These are phyloP conservation scores for Sordariomycetes sp. DNA, from an alignment of 2,329 filamentous ascomycete genomes.

Conservation along the genomic window DNA sequence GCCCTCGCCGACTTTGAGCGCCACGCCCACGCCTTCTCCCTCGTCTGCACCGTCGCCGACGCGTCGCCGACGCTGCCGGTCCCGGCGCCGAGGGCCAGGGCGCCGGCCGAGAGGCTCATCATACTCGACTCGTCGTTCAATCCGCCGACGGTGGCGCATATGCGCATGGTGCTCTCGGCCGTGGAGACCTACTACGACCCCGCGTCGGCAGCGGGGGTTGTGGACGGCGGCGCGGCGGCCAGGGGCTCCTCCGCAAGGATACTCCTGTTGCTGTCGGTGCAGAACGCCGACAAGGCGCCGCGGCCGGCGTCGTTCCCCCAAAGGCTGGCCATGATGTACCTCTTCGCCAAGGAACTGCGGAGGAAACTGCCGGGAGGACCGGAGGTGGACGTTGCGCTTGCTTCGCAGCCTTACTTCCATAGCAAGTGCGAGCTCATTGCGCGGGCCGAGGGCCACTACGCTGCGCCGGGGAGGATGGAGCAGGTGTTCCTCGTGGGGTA, in stretches of 20 bases:
- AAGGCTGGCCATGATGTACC: constrained; percentile 57
- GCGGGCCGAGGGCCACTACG: constrained; percentile 24
- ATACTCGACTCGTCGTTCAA: constrained; percentile 58
- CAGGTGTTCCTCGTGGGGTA: constrained; percentile 64
- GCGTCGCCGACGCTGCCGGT: neutral
- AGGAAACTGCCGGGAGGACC: constrained; percentile 3
- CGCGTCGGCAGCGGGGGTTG: neutral
- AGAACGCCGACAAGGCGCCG: constrained; percentile 54
- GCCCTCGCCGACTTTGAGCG: constrained; percentile 1
- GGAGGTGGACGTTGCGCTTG: constrained; percentile 54
- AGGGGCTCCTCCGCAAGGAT: constrained; percentile 21
- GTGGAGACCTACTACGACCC: constrained; percentile 12
- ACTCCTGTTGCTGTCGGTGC: constrained; percentile 45
- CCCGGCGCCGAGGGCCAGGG: neutral
- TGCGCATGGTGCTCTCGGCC: constrained; percentile 40
- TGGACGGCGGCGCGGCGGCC: neutral
- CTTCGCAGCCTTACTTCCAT: constrained; percentile 59
- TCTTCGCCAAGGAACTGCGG: constrained; percentile 46
- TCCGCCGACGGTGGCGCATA: constrained; percentile 49
- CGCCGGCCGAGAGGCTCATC: constrained; percentile 23
- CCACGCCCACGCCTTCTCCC: neutral
- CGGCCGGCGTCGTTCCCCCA: constrained; percentile 56
- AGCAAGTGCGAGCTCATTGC: constrained; percentile 48
- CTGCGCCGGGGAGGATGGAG: constrained; percentile 13
- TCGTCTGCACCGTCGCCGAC: neutral